Conservation (phyloP, 2,329 filamentous ascomycete species). For the Lachnellula occidentalis region DNA sequence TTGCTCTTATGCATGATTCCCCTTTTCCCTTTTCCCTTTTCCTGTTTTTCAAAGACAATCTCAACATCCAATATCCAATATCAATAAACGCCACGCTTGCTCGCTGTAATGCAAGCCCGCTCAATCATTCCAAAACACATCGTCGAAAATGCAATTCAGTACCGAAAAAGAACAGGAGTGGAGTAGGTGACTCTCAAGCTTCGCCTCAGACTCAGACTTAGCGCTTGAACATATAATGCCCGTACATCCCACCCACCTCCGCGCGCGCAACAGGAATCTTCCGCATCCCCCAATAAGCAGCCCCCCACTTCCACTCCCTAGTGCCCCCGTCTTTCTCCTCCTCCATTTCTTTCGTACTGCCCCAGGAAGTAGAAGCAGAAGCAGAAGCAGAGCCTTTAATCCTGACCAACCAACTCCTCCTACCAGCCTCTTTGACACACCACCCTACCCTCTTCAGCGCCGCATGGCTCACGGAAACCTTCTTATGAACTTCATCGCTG, state of each 20-base stretch:
- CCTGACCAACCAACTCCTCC: conserved; percentile 7
- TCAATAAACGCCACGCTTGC: no score
- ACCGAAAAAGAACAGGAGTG: no score
- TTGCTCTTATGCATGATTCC: no score
- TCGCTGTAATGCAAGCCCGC: no score
- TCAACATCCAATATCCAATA: no score
- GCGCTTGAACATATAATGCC: conserved; percentile 52
- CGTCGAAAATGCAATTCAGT: no score
- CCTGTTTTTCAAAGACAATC: no score
- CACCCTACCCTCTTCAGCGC: conserved; percentile 6
- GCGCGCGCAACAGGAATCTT: conserved; percentile 53
- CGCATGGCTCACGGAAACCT: conserved; percentile 47
- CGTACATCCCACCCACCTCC: conserved; percentile 53
- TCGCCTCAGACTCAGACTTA: conserved; percentile 3
- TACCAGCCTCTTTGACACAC: conserved; percentile 41
- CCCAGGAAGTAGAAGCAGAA: not conserved
- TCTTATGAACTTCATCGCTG: conserved; percentile 61
- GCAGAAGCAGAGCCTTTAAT: not conserved
- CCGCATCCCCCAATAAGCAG: conserved; percentile 77
- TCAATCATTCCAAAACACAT: no score
- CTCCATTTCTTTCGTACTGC: not conserved
- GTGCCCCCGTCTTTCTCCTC: conserved; percentile 47
- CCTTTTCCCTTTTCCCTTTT: no score
- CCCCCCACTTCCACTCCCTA: conserved; percentile 77
- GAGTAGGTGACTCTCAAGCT: no score